Evolutionary conservation across 441 rosid genomes (phyloP).

Genomic region (Pelargonium exstipulatum): DNA sequence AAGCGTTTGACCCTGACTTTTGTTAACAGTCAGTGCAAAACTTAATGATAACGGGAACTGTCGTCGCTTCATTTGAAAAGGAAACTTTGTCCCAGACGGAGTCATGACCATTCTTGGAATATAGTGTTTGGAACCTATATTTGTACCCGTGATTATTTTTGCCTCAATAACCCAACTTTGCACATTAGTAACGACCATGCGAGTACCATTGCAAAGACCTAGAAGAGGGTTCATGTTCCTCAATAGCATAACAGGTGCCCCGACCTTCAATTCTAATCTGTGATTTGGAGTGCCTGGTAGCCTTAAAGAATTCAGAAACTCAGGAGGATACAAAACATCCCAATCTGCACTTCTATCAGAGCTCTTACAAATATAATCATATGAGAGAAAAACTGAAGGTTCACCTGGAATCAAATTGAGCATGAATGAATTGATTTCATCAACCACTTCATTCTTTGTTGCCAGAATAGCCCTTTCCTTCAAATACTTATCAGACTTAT

Average conservation of each 20-base stretch:
- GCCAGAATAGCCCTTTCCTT: constrained; percentile 1
- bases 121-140: neutral
- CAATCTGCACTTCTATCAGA: neutral
- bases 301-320: constrained; percentile 6
- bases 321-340: neutral
- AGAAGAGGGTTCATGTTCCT: constrained; percentile 6
- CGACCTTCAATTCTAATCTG: neutral
- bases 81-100: neutral
- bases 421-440: neutral
- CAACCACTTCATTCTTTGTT: constrained; percentile 6
- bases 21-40: constrained; percentile 16
- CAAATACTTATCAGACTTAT: neutral
- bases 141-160: neutral
- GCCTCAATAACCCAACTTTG: neutral
- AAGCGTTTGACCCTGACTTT: constrained; percentile 16
- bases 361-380: neutral
- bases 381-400: neutral
- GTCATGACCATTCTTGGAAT: neutral
- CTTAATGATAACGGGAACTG: constrained; percentile 8
- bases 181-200: neutral
- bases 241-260: neutral
- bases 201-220: constrained; percentile 13
- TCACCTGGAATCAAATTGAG: neutral
- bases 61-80: constrained; percentile 1
- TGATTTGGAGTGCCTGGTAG: constrained; percentile 5